Conservation (phyloP, 495 filamentous ascomycete species). For the Aspergillus sparsus region DNA sequence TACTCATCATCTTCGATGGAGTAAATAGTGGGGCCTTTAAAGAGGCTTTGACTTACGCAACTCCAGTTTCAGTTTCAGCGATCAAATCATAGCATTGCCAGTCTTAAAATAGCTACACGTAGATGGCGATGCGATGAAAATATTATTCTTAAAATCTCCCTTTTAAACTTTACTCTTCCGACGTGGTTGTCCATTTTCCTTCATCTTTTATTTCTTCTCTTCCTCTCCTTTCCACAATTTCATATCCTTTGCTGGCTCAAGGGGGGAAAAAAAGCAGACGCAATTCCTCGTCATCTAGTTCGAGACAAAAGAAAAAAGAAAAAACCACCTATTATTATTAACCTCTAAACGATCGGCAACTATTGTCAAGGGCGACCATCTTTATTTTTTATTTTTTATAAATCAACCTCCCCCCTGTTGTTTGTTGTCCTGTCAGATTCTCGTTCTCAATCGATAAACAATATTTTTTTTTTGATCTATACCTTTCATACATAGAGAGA, state of each 20-base stretch:
- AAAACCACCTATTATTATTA: too few species aligned
- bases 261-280: neutral
- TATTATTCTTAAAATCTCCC: neutral
- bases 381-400: too few species aligned
- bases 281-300: too few species aligned
- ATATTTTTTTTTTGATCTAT: too few species aligned
- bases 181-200: neutral
- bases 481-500: neutral
- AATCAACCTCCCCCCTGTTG: too few species aligned
- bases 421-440: too few species aligned
- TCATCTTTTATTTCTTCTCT: neutral
- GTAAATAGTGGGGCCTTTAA: neutral
- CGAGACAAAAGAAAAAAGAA: too few species aligned
- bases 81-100: neutral
- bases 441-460: too few species aligned
- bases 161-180: neutral
- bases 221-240: neutral
- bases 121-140: neutral
- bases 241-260: conserved; percentile 4
- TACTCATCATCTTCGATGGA: neutral
- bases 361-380: too few species aligned
- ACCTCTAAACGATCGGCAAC: too few species aligned
- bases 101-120: neutral
- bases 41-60: neutral
- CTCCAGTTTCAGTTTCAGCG: neutral